Base-by-base conservation (phyloP, 2,329 filamentous ascomycete genomes). In the Scedosporium apiospermum region DNA sequence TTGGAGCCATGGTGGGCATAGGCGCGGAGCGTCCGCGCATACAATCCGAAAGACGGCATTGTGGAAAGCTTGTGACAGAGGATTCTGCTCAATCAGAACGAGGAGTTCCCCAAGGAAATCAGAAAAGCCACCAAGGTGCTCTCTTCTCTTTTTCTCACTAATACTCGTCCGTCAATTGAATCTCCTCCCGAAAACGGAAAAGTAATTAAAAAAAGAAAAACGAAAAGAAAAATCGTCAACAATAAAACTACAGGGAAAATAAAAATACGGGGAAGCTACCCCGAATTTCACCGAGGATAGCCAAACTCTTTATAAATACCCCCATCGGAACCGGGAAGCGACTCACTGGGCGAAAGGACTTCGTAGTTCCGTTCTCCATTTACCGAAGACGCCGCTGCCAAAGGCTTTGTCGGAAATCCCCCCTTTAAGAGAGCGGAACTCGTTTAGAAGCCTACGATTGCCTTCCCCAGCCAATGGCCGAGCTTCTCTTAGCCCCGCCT, bases 1-100 rank as follows among this genome's bases (percentile, higher is more conserved):
- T 84, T 84, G 57, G 77, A 73, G 68, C 80, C 80, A 74, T 83
- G 75, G 66, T 78, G 81, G 71, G 79, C 78, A 69, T 82, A 82
- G 34, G 80, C 81, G 70, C 80, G 75, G 63, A 84, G 71, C 60
- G 79, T 79, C 69, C 78, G 76, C 75, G 82, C 75, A 65, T 77
- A 80, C 62, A 82, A 69, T 57, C 77, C 75, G 66, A 78, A 70
- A 18, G 81, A 82, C 69, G 80, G 75, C 82, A 85, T 84, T 41
- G 68, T 69, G 73, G 41, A 14, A 12, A 27, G 27, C 30, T 6
- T 34, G 38, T 21, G 26, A 46, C 42, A 34, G 61, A 41, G 44
- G 14, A 34, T 34, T 34, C 30, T 34, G 30, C 30, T 34, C 30
- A 34, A 34, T 34, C 30, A 34, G 30, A 34, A 34, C 30, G 9